phyloP scores from a whole-genome alignment of 768 basidiomycete genomes.

The Serpula lacrymans region DNA sequence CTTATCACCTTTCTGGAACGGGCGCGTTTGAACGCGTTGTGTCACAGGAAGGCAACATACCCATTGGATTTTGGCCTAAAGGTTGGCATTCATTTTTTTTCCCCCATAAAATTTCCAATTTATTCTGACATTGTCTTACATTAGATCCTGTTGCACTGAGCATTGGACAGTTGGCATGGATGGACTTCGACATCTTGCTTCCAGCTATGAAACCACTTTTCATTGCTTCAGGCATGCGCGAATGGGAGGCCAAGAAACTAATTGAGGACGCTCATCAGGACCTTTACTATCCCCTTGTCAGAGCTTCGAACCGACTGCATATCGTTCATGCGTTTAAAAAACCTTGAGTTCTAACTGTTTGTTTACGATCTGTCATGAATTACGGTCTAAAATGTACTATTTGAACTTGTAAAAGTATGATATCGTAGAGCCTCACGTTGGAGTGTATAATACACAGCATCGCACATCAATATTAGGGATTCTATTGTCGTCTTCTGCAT shows the following conservation, averaged over 20 bases:
- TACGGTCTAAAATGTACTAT: constrained; percentile 7
- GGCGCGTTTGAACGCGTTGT: constrained; percentile 55
- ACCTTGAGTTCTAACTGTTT: constrained; percentile 8
- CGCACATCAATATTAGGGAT: neutral
- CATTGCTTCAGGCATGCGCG: constrained; percentile 48
- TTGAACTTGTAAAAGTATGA: constrained; percentile 8
- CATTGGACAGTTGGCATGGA: constrained; percentile 70
- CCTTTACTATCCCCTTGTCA: constrained; percentile 55
- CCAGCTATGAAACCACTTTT: constrained; percentile 62
- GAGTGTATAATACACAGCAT: too few species aligned
- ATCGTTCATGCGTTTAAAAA: constrained; percentile 53
- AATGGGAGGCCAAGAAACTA: constrained; percentile 51
- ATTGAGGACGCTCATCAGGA: constrained; percentile 63
- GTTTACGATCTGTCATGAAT: constrained; percentile 1
- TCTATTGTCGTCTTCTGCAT: too few species aligned
- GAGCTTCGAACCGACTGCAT: constrained; percentile 50
- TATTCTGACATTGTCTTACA: constrained; percentile 8
- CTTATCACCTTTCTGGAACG: constrained; percentile 44
- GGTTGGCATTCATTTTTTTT: constrained; percentile 34
- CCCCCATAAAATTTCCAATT: constrained; percentile 7
- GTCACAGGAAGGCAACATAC: constrained; percentile 55
- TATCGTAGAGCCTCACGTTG: neutral
- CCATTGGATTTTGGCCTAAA: constrained; percentile 67
- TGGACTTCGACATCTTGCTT: constrained; percentile 65
- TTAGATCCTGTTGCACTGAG: constrained; percentile 57